These are phyloP conservation scores for Nicotiana sylvestris DNA, from an alignment of 257 asterid genomes.

Conservation along the genomic window DNA sequence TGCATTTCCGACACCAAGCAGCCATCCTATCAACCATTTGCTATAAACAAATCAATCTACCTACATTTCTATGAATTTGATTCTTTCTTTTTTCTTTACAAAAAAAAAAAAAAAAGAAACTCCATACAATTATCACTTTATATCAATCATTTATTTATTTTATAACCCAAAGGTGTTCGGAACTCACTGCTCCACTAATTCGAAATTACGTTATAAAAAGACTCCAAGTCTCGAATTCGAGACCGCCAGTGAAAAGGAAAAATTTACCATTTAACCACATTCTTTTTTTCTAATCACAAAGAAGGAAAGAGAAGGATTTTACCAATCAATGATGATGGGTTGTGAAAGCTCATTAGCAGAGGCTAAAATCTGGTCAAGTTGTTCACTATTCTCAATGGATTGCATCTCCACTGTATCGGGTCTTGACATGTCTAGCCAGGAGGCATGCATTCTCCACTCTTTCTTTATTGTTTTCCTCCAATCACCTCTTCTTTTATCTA, in stretches of 20 bases:
- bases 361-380: constrained; percentile 61
- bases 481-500: constrained; percentile 30
- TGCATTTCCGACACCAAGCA: constrained; percentile 95
- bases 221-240: neutral
- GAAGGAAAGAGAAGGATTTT: neutral
- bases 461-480: constrained; percentile 26
- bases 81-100: neutral
- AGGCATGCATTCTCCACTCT: constrained; percentile 32
- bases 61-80: neutral
- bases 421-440: constrained; percentile 48
- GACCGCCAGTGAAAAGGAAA: neutral
- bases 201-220: no score
- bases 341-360: constrained; percentile 52
- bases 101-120: neutral
- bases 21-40: constrained; percentile 69
- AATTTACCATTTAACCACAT: neutral
- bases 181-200: neutral
- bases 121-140: neutral
- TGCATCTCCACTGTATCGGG: constrained; percentile 47
- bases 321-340: constrained; percentile 80
- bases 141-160: no score
- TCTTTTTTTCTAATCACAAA: neutral
- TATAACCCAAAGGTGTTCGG: neutral
- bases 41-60: neutral
- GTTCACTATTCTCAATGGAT: constrained; percentile 44